Conservation (phyloP, 1,284 basidiomycete species). For the Tilletia setariae region DNA sequence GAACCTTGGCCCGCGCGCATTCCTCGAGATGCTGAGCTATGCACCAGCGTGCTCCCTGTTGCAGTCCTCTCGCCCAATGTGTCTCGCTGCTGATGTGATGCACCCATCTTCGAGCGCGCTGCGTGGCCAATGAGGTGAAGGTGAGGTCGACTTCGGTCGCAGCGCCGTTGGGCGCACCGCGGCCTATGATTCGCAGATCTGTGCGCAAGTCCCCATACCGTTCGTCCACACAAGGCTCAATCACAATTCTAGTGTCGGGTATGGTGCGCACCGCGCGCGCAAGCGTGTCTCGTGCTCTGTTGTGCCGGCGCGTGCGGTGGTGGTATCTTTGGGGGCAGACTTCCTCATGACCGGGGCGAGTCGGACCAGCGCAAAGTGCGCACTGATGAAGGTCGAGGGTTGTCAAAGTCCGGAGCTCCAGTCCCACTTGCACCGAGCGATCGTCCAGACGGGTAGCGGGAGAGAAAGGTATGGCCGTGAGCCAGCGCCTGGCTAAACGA, state of each 20-base stretch:
- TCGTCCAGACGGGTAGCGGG: not conserved
- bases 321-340: not conserved
- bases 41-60: not conserved
- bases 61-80: not conserved
- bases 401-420: not conserved
- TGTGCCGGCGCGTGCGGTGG: not conserved
- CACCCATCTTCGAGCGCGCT: not conserved
- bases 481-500: not conserved
- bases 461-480: not conserved
- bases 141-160: not conserved
- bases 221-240: not conserved
- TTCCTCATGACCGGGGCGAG: not conserved
- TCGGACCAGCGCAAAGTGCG: not conserved
- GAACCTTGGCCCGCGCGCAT: not conserved
- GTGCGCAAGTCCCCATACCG: not conserved
- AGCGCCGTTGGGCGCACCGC: not conserved
- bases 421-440: not conserved
- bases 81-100: not conserved
- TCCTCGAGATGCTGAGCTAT: not conserved
- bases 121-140: not conserved
- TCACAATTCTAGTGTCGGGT: not conserved
- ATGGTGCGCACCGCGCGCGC: not conserved
- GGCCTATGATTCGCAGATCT: not conserved
- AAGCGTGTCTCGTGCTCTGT: not conserved
- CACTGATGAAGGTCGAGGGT: not conserved